phyloP scores from a whole-genome alignment of 140 eudicot species.

The Flaveria floridana region DNA sequence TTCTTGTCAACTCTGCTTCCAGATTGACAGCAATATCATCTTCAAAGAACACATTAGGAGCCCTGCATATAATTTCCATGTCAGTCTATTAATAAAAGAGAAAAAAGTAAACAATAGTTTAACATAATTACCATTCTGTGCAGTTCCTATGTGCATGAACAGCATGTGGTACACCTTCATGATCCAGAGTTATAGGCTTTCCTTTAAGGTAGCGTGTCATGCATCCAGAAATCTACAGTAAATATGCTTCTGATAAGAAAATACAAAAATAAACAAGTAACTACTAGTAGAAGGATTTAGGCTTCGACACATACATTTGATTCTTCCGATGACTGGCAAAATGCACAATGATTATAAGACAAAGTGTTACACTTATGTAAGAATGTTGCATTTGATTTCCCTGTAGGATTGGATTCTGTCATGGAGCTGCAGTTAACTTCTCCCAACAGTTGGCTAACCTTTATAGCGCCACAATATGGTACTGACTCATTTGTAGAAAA shows the following conservation, averaged over 20 bases:
- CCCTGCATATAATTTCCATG: constrained; percentile 51
- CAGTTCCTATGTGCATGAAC: constrained; percentile 79
- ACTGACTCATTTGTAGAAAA: constrained; percentile 31
- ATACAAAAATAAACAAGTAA: not conserved
- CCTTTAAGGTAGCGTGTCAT: constrained; percentile 76
- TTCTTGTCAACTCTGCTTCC: constrained; percentile 72
- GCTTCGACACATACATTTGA: constrained; percentile 50
- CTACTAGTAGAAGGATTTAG: not conserved
- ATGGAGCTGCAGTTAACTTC: constrained; percentile 21
- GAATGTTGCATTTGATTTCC: constrained; percentile 20
- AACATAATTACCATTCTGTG: constrained; percentile 65
- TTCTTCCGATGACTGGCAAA: constrained; percentile 76
- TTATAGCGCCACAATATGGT: constrained; percentile 21
- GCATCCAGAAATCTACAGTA: constrained; percentile 66
- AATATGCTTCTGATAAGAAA: constrained; percentile 2
- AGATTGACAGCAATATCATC: constrained; percentile 74
- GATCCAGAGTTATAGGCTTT: constrained; percentile 51
- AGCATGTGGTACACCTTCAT: constrained; percentile 36
- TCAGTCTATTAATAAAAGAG: constrained; percentile 25
- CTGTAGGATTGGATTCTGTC: constrained; percentile 10
- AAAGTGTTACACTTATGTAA: constrained; percentile 43
- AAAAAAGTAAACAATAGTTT: not conserved
- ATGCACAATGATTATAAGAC: constrained; percentile 48
- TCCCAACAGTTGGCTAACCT: constrained; percentile 25
- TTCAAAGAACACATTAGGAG: constrained; percentile 90